These are phyloP conservation scores for Geotrichum carabidarum DNA, from an alignment of 1,139 yeast genomes.

Conservation along the genomic window DNA sequence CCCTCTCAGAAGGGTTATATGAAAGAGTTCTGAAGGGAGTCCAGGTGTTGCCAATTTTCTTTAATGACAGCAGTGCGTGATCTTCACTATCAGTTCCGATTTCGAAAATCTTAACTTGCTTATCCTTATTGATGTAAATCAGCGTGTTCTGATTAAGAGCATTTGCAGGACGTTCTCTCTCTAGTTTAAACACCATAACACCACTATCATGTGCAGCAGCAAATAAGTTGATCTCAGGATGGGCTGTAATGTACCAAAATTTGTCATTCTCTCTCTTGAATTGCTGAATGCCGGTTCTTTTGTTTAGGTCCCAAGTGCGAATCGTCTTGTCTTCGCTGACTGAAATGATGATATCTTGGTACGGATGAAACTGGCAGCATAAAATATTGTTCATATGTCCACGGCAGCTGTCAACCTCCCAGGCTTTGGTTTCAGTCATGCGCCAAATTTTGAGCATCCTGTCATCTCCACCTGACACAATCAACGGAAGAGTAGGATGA, in stretches of 20 bases:
- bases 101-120: slow-evolving; percentile 78
- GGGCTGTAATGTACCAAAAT: slow-evolving; percentile 88
- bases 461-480: slow-evolving; percentile 96
- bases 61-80: slow-evolving; percentile 78
- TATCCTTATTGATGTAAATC: slow-evolving; percentile 74
- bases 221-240: slow-evolving; percentile 83
- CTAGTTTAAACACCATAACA: slow-evolving; percentile 95
- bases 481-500: slow-evolving; percentile 93
- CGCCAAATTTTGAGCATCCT: slow-evolving; percentile 94
- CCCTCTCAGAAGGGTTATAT: slow-evolving; percentile 87
- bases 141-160: slow-evolving; percentile 64
- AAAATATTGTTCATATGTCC: slow-evolving; percentile 95
- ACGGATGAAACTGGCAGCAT: slow-evolving; percentile 87
- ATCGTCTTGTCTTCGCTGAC: slow-evolving; percentile 97
- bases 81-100: slow-evolving; percentile 51
- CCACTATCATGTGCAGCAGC: slow-evolving; percentile 98
- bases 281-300: slow-evolving; percentile 88
- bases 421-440: slow-evolving; percentile 95
- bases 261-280: slow-evolving; percentile 92
- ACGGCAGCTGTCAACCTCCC: slow-evolving; percentile 98
- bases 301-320: slow-evolving; percentile 94
- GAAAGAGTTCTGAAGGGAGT: slow-evolving; percentile 77
- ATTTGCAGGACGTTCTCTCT: slow-evolving; percentile 94
- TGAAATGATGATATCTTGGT: slow-evolving; percentile 84
- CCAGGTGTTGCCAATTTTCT: slow-evolving; percentile 82